Evolutionary conservation across 331 rosid species (phyloP), one percentile per base, ranked within the genome.

Genomic region (Saraca asoca): DNA sequence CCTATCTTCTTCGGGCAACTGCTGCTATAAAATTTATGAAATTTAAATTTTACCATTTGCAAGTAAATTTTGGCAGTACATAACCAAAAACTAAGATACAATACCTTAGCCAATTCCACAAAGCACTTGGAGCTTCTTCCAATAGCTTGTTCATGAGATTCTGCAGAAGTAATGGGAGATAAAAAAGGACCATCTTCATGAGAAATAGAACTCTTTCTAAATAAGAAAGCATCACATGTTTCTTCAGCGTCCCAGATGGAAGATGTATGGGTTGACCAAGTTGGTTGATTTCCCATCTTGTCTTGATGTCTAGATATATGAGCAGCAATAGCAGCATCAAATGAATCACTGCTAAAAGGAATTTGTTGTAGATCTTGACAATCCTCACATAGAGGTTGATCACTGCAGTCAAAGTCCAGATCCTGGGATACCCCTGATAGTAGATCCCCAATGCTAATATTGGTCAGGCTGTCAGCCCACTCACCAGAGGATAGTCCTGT

Each of bases 271-370:
- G 88, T 78, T 55, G 78, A 75, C 75, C 84, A 56, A 58, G 76
- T 68, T 34, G 92, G 65, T 57, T 83, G 84, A 64, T 68, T 78
- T 37, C 71, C 87, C 57, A 69, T 86, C 82, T 78, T 90, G 66
- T 75, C 80, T 78, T 82, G 85, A 75, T 94, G 94, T 71, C 75
- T 80, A 64, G 88, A 84, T 61, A 93, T 83, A 85, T 93, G 96
- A 68, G 98, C 96, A 61, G 98, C 98, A 78, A 94, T 90, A 51
- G 91, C 98, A 77, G 96, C 98, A 84, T 94, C 98, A 81, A 94
- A 94, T 14, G 98, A 94, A 71, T 94, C 98, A 70, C 96, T 71
- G 75, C 95, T 82, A 75, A 94, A 88, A 18, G 98, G 84, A 58
- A 90, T 77, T 79, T 90, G 94, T 75, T 83, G 95, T 74, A 78